Conservation (phyloP, 257 asterid genomes). For the Oldenlandia corymbosa region DNA sequence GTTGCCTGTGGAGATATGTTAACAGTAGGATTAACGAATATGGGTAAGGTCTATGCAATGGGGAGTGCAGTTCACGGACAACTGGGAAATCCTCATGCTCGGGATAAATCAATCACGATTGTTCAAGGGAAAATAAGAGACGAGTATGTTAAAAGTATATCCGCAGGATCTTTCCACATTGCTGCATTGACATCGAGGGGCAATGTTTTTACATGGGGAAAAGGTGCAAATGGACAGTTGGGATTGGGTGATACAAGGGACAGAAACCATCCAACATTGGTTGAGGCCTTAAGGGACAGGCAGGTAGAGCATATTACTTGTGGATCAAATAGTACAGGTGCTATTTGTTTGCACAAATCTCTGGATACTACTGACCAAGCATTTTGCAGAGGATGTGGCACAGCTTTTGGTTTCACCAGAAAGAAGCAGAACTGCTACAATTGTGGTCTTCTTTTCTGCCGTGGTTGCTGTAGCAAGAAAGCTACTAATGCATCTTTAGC, state of each 20-base stretch:
- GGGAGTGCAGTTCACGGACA: slow-evolving; percentile 42
- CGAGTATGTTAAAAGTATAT: slow-evolving; percentile 34
- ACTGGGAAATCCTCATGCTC: slow-evolving; percentile 32
- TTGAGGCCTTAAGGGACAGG: slow-evolving; percentile 36
- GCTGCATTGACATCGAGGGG: slow-evolving; percentile 40
- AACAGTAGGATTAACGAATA: slow-evolving; percentile 33
- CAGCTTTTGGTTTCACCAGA: slow-evolving; percentile 38
- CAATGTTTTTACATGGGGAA: slow-evolving; percentile 42
- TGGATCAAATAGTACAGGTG: slow-evolving; percentile 45
- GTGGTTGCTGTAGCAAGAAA: slow-evolving; percentile 40
- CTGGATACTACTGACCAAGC: slow-evolving; percentile 42
- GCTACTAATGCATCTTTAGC: slow-evolving; percentile 42
- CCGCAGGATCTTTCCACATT: slow-evolving; percentile 41
- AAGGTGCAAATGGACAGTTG: slow-evolving; percentile 43
- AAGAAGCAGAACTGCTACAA: slow-evolving; percentile 51
- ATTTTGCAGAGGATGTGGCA: slow-evolving; percentile 38
- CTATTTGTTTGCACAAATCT: slow-evolving; percentile 46
- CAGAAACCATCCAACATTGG: slow-evolving; percentile 36
- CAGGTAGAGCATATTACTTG: slow-evolving; percentile 38
- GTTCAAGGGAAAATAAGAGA: slow-evolving; percentile 40
- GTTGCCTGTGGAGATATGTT: slow-evolving; percentile 38
- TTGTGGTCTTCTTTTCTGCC: slow-evolving; percentile 42
- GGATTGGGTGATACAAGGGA: slow-evolving; percentile 46
- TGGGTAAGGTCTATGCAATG: slow-evolving; percentile 42
- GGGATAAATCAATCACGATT: slow-evolving; percentile 28